Conservation (phyloP, 78 protist species). For the Cavenderia fasciculata region DNA sequence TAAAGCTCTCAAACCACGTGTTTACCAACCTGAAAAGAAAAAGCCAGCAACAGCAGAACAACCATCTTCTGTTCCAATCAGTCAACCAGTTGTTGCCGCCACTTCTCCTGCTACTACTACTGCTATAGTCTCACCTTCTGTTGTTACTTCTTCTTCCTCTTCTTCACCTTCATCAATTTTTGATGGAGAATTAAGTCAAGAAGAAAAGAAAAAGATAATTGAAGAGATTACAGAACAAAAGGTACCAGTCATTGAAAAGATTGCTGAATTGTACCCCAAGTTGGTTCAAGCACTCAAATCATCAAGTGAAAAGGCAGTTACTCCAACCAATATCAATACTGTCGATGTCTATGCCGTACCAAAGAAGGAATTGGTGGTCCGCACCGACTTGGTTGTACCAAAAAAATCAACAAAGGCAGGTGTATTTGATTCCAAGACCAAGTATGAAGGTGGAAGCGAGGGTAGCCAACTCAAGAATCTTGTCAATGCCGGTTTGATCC, state of each 20-base stretch:
- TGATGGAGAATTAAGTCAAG: constrained; percentile 2
- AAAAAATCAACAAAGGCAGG: constrained; percentile 49
- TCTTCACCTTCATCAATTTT: background rate
- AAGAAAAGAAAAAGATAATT: constrained; percentile 15
- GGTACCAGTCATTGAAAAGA: constrained; percentile 1
- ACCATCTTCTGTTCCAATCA: background rate
- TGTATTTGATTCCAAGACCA: constrained; percentile 56
- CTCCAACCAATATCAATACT: background rate
- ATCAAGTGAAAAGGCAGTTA: background rate
- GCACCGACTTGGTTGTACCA: constrained; percentile 8
- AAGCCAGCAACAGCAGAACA: background rate
- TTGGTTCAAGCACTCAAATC: constrained; percentile 20
- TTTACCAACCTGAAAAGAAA: background rate
- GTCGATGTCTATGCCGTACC: background rate
- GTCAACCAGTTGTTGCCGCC: background rate
- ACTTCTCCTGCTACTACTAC: background rate
- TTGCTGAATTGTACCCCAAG: constrained; percentile 27
- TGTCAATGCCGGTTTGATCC: constrained; percentile 30
- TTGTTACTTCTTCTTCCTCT: background rate
- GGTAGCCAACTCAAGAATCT: constrained; percentile 31
- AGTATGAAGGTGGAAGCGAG: constrained; percentile 56
- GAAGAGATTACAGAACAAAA: too few relatives aligned
- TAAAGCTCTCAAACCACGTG: constrained; percentile 17
- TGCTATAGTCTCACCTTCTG: background rate
- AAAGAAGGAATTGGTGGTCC: constrained; percentile 6